These are phyloP conservation scores for Aspergillus sp. DNA, from an alignment of 2,329 filamentous ascomycete genomes.

Conservation along the genomic window DNA sequence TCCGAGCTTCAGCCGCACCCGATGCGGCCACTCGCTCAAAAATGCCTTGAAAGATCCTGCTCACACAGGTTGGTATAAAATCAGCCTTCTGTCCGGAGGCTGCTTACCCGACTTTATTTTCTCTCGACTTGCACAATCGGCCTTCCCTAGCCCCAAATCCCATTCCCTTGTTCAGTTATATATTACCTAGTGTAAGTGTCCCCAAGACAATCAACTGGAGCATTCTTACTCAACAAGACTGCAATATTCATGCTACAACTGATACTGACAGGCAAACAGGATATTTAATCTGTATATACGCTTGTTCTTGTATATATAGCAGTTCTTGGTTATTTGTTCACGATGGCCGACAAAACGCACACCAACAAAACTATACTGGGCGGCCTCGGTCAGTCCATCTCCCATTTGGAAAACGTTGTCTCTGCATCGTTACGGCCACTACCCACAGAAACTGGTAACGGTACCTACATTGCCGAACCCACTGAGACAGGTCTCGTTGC, in stretches of 20 bases:
- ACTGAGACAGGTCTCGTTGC: conserved; percentile 42
- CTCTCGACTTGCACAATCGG: background rate
- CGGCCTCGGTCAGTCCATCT: conserved; percentile 42
- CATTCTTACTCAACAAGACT: background rate
- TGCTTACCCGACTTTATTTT: background rate
- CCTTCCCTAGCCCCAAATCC: background rate
- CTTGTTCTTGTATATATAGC: conserved; percentile 1
- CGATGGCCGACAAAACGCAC: conserved; percentile 27
- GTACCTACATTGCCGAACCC: conserved; percentile 43
- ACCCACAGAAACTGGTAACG: conserved; percentile 47
- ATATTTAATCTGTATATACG: background rate
- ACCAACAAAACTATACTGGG: conserved; percentile 28
- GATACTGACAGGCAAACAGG: background rate
- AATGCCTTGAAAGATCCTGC: conserved; percentile 2
- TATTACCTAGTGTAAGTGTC: background rate
- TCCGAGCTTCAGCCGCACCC: conserved; percentile 12
- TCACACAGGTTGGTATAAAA: conserved; percentile 14
- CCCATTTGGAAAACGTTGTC: conserved; percentile 45
- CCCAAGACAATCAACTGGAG: background rate
- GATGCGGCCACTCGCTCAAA: conserved; percentile 1
- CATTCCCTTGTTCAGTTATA: too few relatives aligned
- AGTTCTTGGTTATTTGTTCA: conserved; percentile 1
- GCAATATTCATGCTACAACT: background rate
- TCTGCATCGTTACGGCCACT: conserved; percentile 48
- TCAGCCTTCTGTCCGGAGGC: background rate